Percentiles rank a stretch among this genome's conserved stretches.
phyloP scores from a whole-genome alignment of 225 moss, liverwort and hornwort genomes.

The Asterella californica region DNA sequence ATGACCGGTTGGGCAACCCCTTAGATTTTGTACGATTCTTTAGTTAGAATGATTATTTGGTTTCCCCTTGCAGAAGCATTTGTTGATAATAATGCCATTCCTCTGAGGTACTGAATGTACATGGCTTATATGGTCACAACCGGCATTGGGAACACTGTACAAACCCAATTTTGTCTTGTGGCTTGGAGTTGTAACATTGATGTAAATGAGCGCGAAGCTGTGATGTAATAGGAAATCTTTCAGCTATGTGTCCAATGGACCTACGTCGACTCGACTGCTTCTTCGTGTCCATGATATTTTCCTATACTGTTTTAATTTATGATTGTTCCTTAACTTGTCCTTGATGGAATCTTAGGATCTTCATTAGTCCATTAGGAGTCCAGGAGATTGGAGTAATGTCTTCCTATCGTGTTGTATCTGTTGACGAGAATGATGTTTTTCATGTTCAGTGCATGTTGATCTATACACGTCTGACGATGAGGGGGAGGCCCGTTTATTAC shows the following conservation, averaged over 20 bases:
- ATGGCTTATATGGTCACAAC: slow-evolving; percentile 34
- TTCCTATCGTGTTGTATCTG: too few relatives aligned
- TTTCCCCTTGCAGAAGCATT: slow-evolving; percentile 35
- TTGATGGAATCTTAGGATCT: too few relatives aligned
- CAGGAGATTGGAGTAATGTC: too few relatives aligned
- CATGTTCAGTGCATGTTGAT: too few relatives aligned
- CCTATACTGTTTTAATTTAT: too few relatives aligned
- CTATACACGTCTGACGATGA: too few relatives aligned
- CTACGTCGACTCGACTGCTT: neutral
- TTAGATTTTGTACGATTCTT: slow-evolving; percentile 44
- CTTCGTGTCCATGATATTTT: neutral
- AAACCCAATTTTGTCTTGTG: slow-evolving; percentile 45
- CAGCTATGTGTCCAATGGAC: slow-evolving; percentile 18
- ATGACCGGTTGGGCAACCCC: slow-evolving; percentile 33
- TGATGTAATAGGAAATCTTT: slow-evolving; percentile 25
- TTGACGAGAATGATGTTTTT: too few relatives aligned
- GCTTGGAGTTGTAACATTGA: slow-evolving; percentile 38
- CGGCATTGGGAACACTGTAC: slow-evolving; percentile 45
- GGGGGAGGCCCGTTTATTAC: too few relatives aligned
- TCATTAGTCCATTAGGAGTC: too few relatives aligned
- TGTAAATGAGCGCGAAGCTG: slow-evolving; percentile 45
- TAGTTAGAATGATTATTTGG: slow-evolving; percentile 48
- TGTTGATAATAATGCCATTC: slow-evolving; percentile 42
- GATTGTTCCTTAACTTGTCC: too few relatives aligned
- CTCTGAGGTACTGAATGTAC: slow-evolving; percentile 28